Evolutionary conservation across 2,329 filamentous ascomycete genomes (phyloP), one percentile per base, ranked within the genome.

Genomic region (Penicillium sp.): DNA sequence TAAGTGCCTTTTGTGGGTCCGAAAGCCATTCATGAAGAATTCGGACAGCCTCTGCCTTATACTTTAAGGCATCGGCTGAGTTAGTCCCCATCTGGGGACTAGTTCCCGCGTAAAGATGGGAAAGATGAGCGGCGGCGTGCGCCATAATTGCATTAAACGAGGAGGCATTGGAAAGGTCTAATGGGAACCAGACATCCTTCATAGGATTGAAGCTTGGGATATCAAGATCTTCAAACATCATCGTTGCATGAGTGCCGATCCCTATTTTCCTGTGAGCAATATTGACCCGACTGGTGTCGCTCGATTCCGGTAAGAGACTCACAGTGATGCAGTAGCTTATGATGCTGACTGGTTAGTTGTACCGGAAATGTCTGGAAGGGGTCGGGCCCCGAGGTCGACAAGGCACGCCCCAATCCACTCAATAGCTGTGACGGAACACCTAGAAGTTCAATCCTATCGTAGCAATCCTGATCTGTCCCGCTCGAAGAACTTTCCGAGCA

Each of bases 61-160:
- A 77, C 41, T 64, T 67, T 41, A 69, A 50, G 28, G 65, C 64
- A 53, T 68, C 67, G 10, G 58, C 45, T 15, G 67, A 69, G 3
- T 42, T 59, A 11, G 67, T 65, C 15, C 62, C 74, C 41, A 57
- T 61, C 1, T 71, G 73, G 5, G 62, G 56, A 7, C 54, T 55
- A 12, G 55, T 64, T 0, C 69, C 67, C 0, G 70, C 71, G 25
- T 76, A 72, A 55, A 76, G 67, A 3, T 74, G 68, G 37, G 73
- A 68, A 1, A 78, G 58, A 49, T 79, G 77, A 0, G 76, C 75
- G 1, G 77, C 76, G 1, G 77, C 73, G 56, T 79, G 77, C 0
- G 77, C 76, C 74, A 79, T 77, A 42, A 78, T 72, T 17, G 70
- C 71, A 42, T 78, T 77, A 62, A 78, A 78, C 0, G 75, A 76